phyloP scores from a whole-genome alignment of 2,329 filamentous ascomycete genomes.

The Boeremia lycopersici region DNA sequence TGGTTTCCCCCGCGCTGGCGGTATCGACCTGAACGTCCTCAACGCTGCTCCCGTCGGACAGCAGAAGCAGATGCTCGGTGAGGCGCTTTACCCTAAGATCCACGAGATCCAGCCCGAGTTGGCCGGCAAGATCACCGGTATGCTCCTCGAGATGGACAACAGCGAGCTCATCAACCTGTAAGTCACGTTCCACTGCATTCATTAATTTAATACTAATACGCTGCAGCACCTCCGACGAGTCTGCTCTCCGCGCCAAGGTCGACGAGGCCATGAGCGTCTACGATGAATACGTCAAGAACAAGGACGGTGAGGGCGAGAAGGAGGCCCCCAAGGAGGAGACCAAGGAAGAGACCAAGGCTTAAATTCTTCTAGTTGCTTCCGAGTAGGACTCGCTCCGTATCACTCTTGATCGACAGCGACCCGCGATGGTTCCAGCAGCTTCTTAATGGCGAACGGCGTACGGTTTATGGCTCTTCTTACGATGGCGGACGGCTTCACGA shows the following conservation, averaged over 20 bases:
- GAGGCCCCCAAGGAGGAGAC: constrained; percentile 50
- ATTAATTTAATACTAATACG: constrained; percentile 33
- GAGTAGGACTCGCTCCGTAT: constrained; percentile 39
- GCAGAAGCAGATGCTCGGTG: constrained; percentile 98
- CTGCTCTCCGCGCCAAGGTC: constrained; percentile 90
- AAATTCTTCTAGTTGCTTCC: constrained; percentile 37
- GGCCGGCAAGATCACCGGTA: constrained; percentile 98
- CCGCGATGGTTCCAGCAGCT: constrained; percentile 36
- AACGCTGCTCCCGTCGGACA: constrained; percentile 66
- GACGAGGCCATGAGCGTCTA: constrained; percentile 97
- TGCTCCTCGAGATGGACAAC: constrained; percentile 99
- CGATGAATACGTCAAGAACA: constrained; percentile 93
- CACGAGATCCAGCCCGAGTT: constrained; percentile 91
- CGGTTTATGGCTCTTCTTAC: constrained; percentile 36
- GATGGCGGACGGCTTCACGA: constrained; percentile 43
- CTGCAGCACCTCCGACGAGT: constrained; percentile 84
- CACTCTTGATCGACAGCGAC: constrained; percentile 32
- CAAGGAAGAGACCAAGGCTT: constrained; percentile 55
- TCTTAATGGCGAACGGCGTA: constrained; percentile 46
- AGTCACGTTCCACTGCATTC: constrained; percentile 55
- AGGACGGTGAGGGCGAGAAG: constrained; percentile 54
- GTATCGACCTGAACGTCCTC: constrained; percentile 59
- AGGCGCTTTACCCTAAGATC: constrained; percentile 99
- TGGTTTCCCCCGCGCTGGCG: constrained; percentile 43
- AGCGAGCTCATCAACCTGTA: constrained; percentile 91